Evolutionary conservation across 2,329 filamentous ascomycete species (phyloP).

Genomic region (Atkinsonella hypoxylon): DNA sequence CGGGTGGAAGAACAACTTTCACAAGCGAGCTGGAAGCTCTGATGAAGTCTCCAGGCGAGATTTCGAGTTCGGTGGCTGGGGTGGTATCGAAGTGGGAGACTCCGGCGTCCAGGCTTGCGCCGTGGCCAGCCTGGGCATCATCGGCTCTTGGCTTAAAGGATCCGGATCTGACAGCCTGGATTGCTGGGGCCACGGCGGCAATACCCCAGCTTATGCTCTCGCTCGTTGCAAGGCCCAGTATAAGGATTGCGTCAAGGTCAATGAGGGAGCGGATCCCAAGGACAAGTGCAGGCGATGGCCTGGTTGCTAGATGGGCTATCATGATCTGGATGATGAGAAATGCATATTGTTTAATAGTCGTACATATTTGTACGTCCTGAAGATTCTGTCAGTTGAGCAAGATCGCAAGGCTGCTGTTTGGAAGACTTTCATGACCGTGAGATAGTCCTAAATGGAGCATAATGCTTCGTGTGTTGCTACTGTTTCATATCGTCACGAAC

Average conservation of each 20-base stretch:
- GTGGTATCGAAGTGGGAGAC: neutral
- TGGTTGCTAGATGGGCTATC: constrained; percentile 9
- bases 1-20: constrained; percentile 15
- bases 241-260: constrained; percentile 32
- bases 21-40: constrained; percentile 15
- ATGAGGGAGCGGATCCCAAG: constrained; percentile 24
- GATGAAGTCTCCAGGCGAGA: constrained; percentile 13
- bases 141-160: constrained; percentile 7
- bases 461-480: no score
- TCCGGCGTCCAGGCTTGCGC: constrained; percentile 5
- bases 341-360: neutral
- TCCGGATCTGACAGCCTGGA: constrained; percentile 6
- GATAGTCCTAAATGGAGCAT: no score
- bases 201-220: constrained; percentile 19
- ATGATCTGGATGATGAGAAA: neutral
- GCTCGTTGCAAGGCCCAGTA: constrained; percentile 38
- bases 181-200: constrained; percentile 19
- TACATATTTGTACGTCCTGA: neutral
- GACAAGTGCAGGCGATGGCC: constrained; percentile 29
- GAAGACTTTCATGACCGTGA: no score
- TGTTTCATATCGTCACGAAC: no score
- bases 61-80: neutral
- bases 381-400: no score
- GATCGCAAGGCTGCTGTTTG: no score
- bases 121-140: neutral